Base-by-base conservation (phyloP, 2,329 filamentous ascomycete genomes). In the Aphanoascus verrucosus region DNA sequence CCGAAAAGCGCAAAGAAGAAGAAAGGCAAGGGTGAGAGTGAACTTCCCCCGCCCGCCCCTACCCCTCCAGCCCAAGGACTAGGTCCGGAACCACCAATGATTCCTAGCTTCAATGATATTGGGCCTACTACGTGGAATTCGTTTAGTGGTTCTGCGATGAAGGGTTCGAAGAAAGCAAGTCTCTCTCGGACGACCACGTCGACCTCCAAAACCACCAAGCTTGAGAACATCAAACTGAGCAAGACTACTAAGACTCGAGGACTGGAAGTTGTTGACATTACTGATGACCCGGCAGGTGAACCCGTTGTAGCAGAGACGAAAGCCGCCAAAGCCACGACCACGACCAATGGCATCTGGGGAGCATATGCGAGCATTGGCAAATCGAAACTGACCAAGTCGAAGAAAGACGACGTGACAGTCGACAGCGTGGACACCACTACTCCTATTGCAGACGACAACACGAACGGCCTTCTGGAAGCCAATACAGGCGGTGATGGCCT, bases 1-100 rank as follows among this genome's bases (percentile, higher is more conserved):
- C 60, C 64, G 3, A 73, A 72, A 42, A 67, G 69, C 20, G 80
- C 78, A 61, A 78, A 76, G 59, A 68, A 69, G 59, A 76, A 74
- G 58, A 80, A 75, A 62, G 67, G 63, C 52, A 77, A 69, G 57
- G 64, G 66, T 48, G 57, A 69, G 46, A 64, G 67, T 51, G 70
- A 72, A 32, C 71, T 71, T 49, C 74, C 74, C 32, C 74, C 74
- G 35, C 73, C 72, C 15, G 74, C 71, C 19, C 74, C 74, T 2
- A 74, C 72, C 34, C 73, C 74, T 43, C 74, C 74, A 42, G 66
- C 71, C 45, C 65, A 74, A 56, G 72, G 70, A 17, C 59, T 74
- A 3, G 67, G 64, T 4, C 69, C 69, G 4, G 72, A 74, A 46
- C 64, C 66, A 14, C 59, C 65, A 45, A 59, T 63, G 3, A 56